Evolutionary conservation across 164 flowering plant species (phyloP).

Genomic region (Annona cherimola): DNA sequence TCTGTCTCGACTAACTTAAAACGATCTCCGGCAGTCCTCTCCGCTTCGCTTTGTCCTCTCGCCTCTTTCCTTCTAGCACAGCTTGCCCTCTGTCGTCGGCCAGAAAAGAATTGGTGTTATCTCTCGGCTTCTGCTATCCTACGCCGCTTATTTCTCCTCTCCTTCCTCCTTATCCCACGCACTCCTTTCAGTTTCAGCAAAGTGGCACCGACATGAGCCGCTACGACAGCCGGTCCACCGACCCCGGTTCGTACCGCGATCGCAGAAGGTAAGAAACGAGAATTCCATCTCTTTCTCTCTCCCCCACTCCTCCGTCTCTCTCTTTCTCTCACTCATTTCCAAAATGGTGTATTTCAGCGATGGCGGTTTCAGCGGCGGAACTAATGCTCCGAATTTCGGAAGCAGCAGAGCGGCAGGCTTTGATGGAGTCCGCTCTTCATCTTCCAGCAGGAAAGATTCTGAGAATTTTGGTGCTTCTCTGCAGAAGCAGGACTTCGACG

Average conservation of each 20-base stretch:
- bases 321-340: background rate
- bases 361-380: constrained; percentile 52
- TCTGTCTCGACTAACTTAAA: no score
- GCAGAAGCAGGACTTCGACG: constrained; percentile 68
- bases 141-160: no score
- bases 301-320: background rate
- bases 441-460: constrained; percentile 41
- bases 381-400: constrained; percentile 22
- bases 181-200: no score
- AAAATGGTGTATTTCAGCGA: constrained; percentile 31
- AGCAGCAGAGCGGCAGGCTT: constrained; percentile 25
- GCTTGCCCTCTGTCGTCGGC: no score
- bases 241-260: constrained; percentile 89
- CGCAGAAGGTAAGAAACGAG: constrained; percentile 53
- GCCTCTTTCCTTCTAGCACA: no score
- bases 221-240: constrained; percentile 80
- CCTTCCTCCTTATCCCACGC: no score
- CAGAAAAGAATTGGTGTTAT: no score
- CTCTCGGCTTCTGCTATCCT: no score
- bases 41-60: no score
- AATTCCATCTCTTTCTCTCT: background rate
- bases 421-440: constrained; percentile 11
- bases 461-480: constrained; percentile 40
- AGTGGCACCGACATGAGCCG: constrained; percentile 57
- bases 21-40: no score